Conservation (phyloP, 352 stramenopile genomes). For the Aphanomyces astaci region DNA sequence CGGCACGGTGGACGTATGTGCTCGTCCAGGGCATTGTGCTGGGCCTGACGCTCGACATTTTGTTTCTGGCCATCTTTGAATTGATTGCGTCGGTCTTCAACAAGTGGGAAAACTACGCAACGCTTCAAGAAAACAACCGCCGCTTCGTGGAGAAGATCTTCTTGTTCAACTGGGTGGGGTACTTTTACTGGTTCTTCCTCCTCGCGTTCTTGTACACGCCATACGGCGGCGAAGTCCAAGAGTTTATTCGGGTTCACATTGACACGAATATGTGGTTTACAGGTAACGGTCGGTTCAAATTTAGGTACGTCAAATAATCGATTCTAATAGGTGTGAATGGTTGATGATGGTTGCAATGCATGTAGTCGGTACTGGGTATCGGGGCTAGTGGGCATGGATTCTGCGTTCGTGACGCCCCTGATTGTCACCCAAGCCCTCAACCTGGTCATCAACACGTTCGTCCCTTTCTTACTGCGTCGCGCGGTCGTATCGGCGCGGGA, state of each 20-base stretch:
- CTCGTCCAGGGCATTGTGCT: slow-evolving; percentile 53
- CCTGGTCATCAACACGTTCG: slow-evolving; percentile 58
- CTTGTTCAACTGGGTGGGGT: slow-evolving; percentile 63
- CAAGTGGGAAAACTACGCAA: slow-evolving; percentile 56
- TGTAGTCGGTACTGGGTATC: slow-evolving; percentile 46
- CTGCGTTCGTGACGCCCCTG: slow-evolving; percentile 56
- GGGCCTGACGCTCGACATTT: slow-evolving; percentile 49
- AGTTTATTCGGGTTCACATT: slow-evolving; percentile 35
- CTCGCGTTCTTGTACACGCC: slow-evolving; percentile 56
- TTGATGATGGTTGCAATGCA: too few relatives aligned
- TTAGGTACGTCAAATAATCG: slow-evolving; percentile 25
- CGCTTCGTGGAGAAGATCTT: slow-evolving; percentile 55
- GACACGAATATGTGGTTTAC: slow-evolving; percentile 37
- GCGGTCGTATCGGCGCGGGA: slow-evolving; percentile 41
- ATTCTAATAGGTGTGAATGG: not conserved
- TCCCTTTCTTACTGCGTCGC: slow-evolving; percentile 41
- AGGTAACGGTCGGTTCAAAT: slow-evolving; percentile 34
- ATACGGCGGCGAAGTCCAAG: slow-evolving; percentile 41
- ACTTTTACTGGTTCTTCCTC: slow-evolving; percentile 68
- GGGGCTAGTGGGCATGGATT: slow-evolving; percentile 52
- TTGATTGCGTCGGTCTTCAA: slow-evolving; percentile 44
- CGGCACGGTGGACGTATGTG: slow-evolving; percentile 57
- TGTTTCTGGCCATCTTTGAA: slow-evolving; percentile 61
- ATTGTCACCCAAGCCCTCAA: slow-evolving; percentile 64
- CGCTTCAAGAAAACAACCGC: slow-evolving; percentile 43